Evolutionary conservation across 2,329 filamentous ascomycete genomes (phyloP), one percentile per base, ranked within the genome.

Genomic region (Sarocladiaceae sp.): DNA sequence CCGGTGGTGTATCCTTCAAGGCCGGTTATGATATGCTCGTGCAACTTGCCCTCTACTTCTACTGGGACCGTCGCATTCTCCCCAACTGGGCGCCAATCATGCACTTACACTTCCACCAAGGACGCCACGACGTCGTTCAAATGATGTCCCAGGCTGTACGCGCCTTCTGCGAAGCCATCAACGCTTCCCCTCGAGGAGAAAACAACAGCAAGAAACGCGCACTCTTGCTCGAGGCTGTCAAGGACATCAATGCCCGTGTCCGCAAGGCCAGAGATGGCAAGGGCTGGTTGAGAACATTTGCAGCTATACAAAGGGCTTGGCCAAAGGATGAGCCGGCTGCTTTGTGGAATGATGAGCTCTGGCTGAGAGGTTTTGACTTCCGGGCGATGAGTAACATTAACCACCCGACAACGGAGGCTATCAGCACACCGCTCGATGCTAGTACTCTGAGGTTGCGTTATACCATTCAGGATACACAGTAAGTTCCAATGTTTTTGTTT

Each of bases 101-200:
- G 44, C 42, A 13, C 50, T 35, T 31, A 17, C 50, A 55, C 25
- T 50, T 53, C 31, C 53, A 40, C 29, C 12, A 20, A 7, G 54
- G 53, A 2, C 28, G 50, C 12, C 35, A 46, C 13, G 54, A 55
- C 17, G 53, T 54, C 28, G 50, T 54, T 2, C 44, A 55, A 18
- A 29, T 55, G 18, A 37, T 47, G 37, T 37, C 52, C 1, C 17
- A n/a, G 6, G 29, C 52, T 3, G 25, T 54, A 4, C 25, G 31
- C 3, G 29, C 28, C 11, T 55, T 55, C 20, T 54, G 52, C 28
- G 54, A 37, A 7, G 54, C 47, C 2, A 52, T n/a, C n/a, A n/a
- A n/a, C 54, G 1, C 37, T 20, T n/a, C 10, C 8, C 12, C 12
- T 18, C 12, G 18, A 20, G 12, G 36, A 10, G 36, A 17, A 39